These are phyloP conservation scores for Rhizopus sp. DNA, from an alignment of 371 early-diverging fungal genomes.

Conservation along the genomic window DNA sequence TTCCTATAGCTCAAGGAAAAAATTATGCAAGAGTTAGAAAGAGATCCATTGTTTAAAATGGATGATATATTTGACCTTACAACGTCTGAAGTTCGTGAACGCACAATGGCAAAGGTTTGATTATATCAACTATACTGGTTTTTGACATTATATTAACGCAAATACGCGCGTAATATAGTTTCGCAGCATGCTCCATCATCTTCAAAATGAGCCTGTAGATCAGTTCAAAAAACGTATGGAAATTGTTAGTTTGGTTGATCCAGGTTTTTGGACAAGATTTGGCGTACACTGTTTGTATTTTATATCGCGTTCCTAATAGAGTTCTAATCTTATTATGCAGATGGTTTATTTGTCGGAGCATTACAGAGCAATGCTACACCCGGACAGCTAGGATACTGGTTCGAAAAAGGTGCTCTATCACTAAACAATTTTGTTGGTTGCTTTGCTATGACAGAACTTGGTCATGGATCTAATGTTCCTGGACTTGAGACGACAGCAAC, in stretches of 20 bases:
- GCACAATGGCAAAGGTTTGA: constrained; percentile 81
- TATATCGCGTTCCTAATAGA: background rate
- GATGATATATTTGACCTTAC: constrained; percentile 79
- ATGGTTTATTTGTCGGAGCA: constrained; percentile 88
- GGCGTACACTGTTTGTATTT: constrained; percentile 77
- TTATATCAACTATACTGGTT: background rate
- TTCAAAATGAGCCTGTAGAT: constrained; percentile 76
- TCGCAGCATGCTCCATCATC: constrained; percentile 72
- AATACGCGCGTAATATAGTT: constrained; percentile 35
- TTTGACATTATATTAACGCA: background rate
- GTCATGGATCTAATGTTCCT: constrained; percentile 89
- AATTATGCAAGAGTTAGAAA: constrained; percentile 86
- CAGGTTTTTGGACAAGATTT: constrained; percentile 92
- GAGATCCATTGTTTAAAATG: constrained; percentile 86
- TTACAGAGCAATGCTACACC: constrained; percentile 88
- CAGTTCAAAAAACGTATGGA: constrained; percentile 82
- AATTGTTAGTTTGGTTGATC: constrained; percentile 79
- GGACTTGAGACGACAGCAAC: constrained; percentile 95
- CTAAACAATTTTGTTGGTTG: constrained; percentile 85
- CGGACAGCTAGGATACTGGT: constrained; percentile 87
- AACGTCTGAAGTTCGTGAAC: constrained; percentile 78
- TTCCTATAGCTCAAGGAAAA: constrained; percentile 65
- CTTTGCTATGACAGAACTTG: constrained; percentile 92
- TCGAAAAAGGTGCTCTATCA: constrained; percentile 82
- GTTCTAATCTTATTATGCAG: constrained; percentile 15